Evolutionary conservation across 2,329 filamentous ascomycete species (phyloP), one percentile per base, ranked within the genome.

Genomic region (Fonsecaea erecta): DNA sequence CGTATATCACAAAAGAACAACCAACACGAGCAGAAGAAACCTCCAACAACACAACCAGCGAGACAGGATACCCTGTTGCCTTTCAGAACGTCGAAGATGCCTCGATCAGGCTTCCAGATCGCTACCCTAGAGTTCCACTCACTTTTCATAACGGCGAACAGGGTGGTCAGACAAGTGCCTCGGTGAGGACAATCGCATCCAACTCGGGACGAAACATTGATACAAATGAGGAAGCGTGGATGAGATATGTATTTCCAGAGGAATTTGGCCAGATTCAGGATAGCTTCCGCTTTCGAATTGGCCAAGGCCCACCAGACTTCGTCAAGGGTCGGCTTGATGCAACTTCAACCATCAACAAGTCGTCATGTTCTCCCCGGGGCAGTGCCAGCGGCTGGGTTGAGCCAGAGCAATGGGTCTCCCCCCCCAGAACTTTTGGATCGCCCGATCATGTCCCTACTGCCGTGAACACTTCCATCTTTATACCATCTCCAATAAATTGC

Each of bases 191-290:
- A 30, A 14, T 24, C 30, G 30, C 24, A 18, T 18, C 51, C 12
- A 30, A 21, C 28, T 12, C 26, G 52, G 21, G 32, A 40, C 35
- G 12, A 40, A 51, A 24, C 18, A 32, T 40, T 14, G 21, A 28
- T 26, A 34, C 30, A n/a, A 55, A 67, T 14, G 62, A 61, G 52
- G 48, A 67, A 35, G 37, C 53, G 35, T 67, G 64, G 64, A 67
- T 67, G 62, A 67, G 55, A 35, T 65, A 58, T 52, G 62, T 67
- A 9, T 60, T 64, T 56, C 61, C 37, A 7, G 35, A 54, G 26
- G 55, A 65, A 8, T 60, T 64, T n/a, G 37, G 60, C 18, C 26
- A 51, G 21, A 60, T 61, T 12, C 28, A 61, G 24, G 34, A 64
- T 21, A 30, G 24, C 4, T 65, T 65, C 40, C 28, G 40, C 37